Evolutionary conservation across 2,329 filamentous ascomycete species (phyloP), one percentile per base, ranked within the genome.

Genomic region (Huntiella bhutanensis): DNA sequence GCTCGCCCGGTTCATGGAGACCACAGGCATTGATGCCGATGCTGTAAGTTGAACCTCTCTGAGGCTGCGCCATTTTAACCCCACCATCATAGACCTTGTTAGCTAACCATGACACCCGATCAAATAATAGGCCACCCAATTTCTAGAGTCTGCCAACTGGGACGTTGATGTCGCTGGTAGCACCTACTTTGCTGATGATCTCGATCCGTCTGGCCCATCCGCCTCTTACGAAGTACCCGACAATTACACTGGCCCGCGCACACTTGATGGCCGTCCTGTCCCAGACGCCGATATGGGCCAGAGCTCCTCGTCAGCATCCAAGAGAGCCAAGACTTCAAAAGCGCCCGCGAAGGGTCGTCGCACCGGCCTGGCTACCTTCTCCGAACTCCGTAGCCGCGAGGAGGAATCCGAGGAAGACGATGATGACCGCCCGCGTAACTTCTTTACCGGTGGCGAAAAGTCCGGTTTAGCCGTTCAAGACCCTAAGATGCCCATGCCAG

Each of bases 381-480:
- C 70, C 45, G 75, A 74, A 0, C 53, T 78, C 1, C 54, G 54
- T 6, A 63, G 71, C 52, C 67, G 72, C 43, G 71, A 77, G 12
- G 66, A 73, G n/a, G 65, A 70, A 5, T 64, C 69, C 17, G 66
- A 69, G 1, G 64, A 70, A 2, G 64, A 70, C 1, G 68, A 78
- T 1, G 72, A 77, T 22, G 66, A 73, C 33, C 70, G 75, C 52
- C 67, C 68, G 5, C 65, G 76, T 51, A 82, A 91, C 56, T 65
- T 87, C 52, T 91, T 87, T 60, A 80, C 84, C 15, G 84, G 84
- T 44, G 84, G 84, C 33, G 84, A 88, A 63, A 91, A 91, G 68
- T 88, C 82, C 28, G 77, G 74, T 0, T 60, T 81, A 40, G 77
- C 77, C 16, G 72, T 81, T 17, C 75, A 80, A 55, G 77, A 80